Evolutionary conservation across 176 grass and related monocot species (phyloP).

Genomic region (Elaeis guineensis): DNA sequence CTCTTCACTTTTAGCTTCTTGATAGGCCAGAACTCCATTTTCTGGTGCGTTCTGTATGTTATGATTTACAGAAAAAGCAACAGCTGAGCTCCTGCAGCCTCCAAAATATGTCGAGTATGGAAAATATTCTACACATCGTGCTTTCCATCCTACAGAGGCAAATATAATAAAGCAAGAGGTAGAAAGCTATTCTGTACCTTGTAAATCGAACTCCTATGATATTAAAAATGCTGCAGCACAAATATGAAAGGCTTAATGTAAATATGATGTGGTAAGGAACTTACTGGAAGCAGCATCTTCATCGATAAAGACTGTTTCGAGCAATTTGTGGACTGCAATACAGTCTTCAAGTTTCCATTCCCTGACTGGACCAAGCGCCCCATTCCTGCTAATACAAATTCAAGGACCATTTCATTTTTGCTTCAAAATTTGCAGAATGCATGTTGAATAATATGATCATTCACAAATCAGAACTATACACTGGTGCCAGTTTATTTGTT

Average conservation of each 20-base stretch:
- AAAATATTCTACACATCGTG: slow-evolving; percentile 65
- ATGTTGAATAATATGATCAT: too few relatives aligned
- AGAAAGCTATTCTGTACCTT: too few relatives aligned
- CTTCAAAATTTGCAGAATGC: not conserved
- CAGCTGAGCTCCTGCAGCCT: slow-evolving; percentile 45
- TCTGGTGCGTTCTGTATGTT: slow-evolving; percentile 43
- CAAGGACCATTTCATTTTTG: slow-evolving; percentile 5
- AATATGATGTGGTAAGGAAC: slow-evolving; percentile 11
- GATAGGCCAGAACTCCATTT: slow-evolving; percentile 56
- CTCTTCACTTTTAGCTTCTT: slow-evolving; percentile 25
- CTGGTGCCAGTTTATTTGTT: slow-evolving; percentile 44
- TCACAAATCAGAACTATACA: slow-evolving; percentile 30
- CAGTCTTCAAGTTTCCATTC: slow-evolving; percentile 79
- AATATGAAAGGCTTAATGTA: too few relatives aligned
- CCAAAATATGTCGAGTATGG: slow-evolving; percentile 81
- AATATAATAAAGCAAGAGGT: slow-evolving; percentile 15
- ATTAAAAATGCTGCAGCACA: too few relatives aligned
- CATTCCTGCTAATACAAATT: slow-evolving; percentile 31
- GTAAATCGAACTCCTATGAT: too few relatives aligned
- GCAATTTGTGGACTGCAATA: slow-evolving; percentile 78
- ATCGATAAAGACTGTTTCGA: slow-evolving; percentile 55
- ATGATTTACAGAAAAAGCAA: slow-evolving; percentile 25
- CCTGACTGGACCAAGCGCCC: slow-evolving; percentile 42
- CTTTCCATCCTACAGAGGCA: slow-evolving; percentile 70
- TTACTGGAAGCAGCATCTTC: slow-evolving; percentile 62